Evolutionary conservation across 2,329 filamentous ascomycete species (phyloP).

Genomic region (Scedosporium minutisporum): DNA sequence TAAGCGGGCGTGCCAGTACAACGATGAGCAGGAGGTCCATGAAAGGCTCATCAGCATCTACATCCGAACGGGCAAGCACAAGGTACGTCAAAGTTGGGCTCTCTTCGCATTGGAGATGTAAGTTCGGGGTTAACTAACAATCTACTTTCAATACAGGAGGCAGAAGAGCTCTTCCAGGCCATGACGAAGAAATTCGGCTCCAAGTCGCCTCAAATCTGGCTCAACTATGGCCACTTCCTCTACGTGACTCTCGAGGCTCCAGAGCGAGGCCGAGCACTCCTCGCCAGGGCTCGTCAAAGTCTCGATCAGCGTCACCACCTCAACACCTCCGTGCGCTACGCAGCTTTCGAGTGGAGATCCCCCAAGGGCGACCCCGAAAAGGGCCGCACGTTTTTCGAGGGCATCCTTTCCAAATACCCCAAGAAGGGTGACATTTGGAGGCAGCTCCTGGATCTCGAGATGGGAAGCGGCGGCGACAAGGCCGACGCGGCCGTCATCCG

Average conservation of each 20-base stretch:
- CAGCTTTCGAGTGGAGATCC: conserved; percentile 82
- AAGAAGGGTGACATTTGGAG: conserved; percentile 92
- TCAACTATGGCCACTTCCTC: conserved; percentile 91
- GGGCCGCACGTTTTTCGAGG: conserved; percentile 90
- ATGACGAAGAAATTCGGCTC: conserved; percentile 86
- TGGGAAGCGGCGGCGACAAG: conserved; percentile 43
- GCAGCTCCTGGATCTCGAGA: conserved; percentile 80
- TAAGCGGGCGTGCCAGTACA: conserved; percentile 86
- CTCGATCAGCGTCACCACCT: conserved; percentile 57
- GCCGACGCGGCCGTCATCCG: conserved; percentile 56
- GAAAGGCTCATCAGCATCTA: conserved; percentile 88
- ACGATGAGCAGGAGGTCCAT: conserved; percentile 82
- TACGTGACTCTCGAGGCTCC: conserved; percentile 63
- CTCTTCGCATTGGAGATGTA: neutral
- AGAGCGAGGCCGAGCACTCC: conserved; percentile 65
- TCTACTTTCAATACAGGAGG: conserved; percentile 50
- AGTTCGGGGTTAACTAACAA: conserved; percentile 17
- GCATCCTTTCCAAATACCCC: conserved; percentile 71
- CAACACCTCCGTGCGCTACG: conserved; percentile 76
- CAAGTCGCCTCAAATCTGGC: conserved; percentile 70
- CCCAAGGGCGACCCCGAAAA: conserved; percentile 75
- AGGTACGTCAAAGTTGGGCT: conserved; percentile 43
- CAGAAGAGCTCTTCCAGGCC: conserved; percentile 75
- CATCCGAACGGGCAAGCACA: conserved; percentile 78
- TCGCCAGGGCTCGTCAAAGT: conserved; percentile 76